Conservation (phyloP, 169 alveolate species). For the Miamiensis avidus region DNA sequence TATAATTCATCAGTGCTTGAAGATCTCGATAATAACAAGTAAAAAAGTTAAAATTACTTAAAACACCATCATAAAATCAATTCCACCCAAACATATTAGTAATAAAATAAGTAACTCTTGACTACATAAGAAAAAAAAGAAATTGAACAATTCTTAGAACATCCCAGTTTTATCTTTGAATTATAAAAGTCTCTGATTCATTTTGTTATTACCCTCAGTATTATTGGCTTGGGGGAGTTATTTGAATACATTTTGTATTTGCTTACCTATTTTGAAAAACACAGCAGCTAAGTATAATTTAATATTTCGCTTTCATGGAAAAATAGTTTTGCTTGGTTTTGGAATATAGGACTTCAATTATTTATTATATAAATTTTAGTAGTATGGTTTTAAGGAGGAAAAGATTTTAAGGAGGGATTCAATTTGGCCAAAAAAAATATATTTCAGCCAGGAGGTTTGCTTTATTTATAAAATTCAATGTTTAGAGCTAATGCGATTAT, state of each 20-base stretch:
- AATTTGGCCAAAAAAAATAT: not conserved
- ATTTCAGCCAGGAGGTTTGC: not conserved
- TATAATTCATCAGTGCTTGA: not conserved
- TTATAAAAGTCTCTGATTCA: not conserved
- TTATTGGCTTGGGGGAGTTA: not conserved
- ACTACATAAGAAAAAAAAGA: no score
- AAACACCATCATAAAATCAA: no score
- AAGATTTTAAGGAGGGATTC: not conserved
- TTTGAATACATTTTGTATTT: not conserved
- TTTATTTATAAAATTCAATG: not conserved
- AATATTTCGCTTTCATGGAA: not conserved
- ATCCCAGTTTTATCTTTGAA: not conserved
- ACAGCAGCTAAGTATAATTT: no score
- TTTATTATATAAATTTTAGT: not conserved
- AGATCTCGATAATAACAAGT: not conserved
- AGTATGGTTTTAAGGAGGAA: not conserved
- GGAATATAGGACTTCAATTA: not conserved
- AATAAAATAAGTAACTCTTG: no score
- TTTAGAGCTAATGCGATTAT: not conserved
- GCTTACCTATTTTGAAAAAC: not conserved
- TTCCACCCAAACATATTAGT: no score
- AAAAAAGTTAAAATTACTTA: no score
- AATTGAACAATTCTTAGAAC: no score
- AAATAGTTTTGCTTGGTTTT: not conserved
- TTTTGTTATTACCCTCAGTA: not conserved